These are phyloP conservation scores for Myxozyma neglecta DNA, from an alignment of 805 yeast species.

Conservation along the genomic window DNA sequence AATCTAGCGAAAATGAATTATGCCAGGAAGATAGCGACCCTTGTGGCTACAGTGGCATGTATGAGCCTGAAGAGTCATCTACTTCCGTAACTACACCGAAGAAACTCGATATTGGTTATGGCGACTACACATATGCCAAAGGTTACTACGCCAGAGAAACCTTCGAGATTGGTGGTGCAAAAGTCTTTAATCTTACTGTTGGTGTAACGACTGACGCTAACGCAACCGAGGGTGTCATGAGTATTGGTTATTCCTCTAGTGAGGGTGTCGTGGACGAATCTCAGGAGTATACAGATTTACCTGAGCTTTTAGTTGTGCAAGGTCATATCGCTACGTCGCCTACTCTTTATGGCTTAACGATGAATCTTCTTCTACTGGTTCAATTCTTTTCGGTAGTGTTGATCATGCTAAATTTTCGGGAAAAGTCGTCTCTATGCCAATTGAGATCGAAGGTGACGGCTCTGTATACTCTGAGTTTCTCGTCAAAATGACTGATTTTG, in stretches of 20 bases:
- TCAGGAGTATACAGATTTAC: slow-evolving; percentile 60
- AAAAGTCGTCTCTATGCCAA: slow-evolving; percentile 34
- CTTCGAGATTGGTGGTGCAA: slow-evolving; percentile 52
- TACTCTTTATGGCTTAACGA: slow-evolving; percentile 64
- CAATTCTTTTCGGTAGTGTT: slow-evolving; percentile 51
- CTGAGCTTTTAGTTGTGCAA: slow-evolving; percentile 55
- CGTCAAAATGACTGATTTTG: slow-evolving; percentile 25
- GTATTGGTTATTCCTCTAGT: slow-evolving; percentile 43
- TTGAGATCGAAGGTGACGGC: slow-evolving; percentile 13
- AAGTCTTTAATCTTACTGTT: slow-evolving; percentile 56
- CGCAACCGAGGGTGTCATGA: slow-evolving; percentile 56
- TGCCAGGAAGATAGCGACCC: slow-evolving; percentile 30
- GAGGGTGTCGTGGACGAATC: slow-evolving; percentile 37
- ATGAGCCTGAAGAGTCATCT: slow-evolving; percentile 37
- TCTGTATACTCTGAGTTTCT: slow-evolving; percentile 23
- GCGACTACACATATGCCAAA: slow-evolving; percentile 51
- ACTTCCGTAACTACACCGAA: slow-evolving; percentile 31
- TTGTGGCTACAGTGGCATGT: slow-evolving; percentile 37
- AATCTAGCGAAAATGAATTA: slow-evolving; percentile 33
- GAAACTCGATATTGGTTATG: slow-evolving; percentile 44
- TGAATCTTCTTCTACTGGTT: slow-evolving; percentile 34
- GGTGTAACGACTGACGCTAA: slow-evolving; percentile 71
- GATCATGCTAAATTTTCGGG: slow-evolving; percentile 53
- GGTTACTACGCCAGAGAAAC: slow-evolving; percentile 68
- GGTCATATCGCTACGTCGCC: slow-evolving; percentile 56